Conservation (phyloP, 164 flowering plant genomes). For the Stephania cephalantha region DNA sequence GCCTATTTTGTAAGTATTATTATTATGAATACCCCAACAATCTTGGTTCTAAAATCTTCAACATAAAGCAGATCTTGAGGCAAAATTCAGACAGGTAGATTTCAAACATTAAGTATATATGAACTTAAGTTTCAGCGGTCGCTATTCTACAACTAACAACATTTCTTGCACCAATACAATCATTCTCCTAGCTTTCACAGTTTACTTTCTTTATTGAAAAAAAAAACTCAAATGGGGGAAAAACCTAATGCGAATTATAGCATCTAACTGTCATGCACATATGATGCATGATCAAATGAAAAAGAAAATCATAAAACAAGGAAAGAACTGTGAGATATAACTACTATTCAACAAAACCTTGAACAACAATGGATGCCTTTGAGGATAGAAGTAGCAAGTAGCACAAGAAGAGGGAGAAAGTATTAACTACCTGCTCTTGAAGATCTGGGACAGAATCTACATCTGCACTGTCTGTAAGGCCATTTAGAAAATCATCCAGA, state of each 20-base stretch:
- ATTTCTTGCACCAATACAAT: not conserved
- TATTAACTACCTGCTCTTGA: conserved; percentile 67
- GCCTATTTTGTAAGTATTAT: not conserved
- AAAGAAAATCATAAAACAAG: not conserved
- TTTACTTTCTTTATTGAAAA: not conserved
- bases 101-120: not conserved
- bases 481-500: conserved; percentile 40
- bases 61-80: not conserved
- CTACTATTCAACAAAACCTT: not conserved
- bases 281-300: no score
- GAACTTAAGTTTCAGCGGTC: not conserved
- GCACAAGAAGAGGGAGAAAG: not conserved
- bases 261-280: no score
- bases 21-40: not conserved
- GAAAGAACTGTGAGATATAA: not conserved
- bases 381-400: not conserved
- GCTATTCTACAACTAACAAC: not conserved
- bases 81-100: not conserved
- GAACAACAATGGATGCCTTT: not conserved
- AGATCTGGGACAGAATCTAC: conserved; percentile 65
- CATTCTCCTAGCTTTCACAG: not conserved
- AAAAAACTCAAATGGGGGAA: no score
- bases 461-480: conserved; percentile 36
- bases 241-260: no score
- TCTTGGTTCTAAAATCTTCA: not conserved